These are phyloP conservation scores for Iris pallida DNA, from an alignment of 116 monocot genomes.

Conservation along the genomic window DNA sequence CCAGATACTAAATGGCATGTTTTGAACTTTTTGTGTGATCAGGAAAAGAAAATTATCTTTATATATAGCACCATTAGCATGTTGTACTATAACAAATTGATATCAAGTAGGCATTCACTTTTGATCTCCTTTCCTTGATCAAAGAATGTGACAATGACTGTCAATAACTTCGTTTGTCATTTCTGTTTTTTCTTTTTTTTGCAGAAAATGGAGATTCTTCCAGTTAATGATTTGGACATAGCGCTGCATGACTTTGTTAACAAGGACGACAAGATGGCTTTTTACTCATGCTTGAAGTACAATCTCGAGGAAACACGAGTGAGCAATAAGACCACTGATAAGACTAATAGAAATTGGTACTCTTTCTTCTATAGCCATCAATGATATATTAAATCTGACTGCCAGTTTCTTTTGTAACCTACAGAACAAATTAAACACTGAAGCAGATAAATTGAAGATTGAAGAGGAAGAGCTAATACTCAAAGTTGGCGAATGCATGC, in stretches of 20 bases:
- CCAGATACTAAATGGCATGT: no score
- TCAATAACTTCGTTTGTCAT: neutral
- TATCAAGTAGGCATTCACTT: neutral
- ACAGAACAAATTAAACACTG: constrained; percentile 78
- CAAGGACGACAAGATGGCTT: constrained; percentile 96
- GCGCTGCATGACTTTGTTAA: constrained; percentile 97
- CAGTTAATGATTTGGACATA: constrained; percentile 96
- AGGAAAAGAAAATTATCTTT: no score
- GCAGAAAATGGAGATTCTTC: constrained; percentile 99
- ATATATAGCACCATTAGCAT: no score
- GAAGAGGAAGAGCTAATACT: constrained; percentile 77
- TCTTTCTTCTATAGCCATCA: neutral
- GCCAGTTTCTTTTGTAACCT: neutral
- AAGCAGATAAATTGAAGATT: constrained; percentile 60
- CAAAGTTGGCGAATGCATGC: constrained; percentile 85
- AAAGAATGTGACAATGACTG: neutral
- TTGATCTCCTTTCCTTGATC: neutral
- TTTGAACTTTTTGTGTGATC: no score
- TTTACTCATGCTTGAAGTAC: constrained; percentile 84
- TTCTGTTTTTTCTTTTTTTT: constrained; percentile 9
- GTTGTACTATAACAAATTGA: neutral
- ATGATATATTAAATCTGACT: neutral
- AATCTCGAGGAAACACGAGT: constrained; percentile 95
- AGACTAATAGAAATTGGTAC: no score
- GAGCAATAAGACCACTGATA: constrained; percentile 11